Percentiles rank a stretch among this genome's conserved stretches.
These are phyloP conservation scores for Aspergillus cejpii DNA, from an alignment of 2,329 filamentous ascomycete species.

Conservation along the genomic window DNA sequence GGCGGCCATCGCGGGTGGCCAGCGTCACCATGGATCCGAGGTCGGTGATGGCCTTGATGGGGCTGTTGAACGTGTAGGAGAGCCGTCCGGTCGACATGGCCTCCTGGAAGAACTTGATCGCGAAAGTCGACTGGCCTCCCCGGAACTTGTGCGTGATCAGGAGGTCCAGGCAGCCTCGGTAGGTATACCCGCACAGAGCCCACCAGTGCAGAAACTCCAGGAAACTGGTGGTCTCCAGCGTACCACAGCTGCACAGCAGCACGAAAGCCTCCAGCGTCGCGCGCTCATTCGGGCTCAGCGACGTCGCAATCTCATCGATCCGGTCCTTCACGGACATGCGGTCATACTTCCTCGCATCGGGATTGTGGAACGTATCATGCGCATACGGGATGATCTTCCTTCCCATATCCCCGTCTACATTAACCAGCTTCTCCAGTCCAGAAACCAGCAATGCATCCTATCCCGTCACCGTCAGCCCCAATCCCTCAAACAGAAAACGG, in stretches of 20 bases:
- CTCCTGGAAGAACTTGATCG: slow-evolving; percentile 43
- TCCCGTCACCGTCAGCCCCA: background rate
- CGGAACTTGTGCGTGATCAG: slow-evolving; percentile 41
- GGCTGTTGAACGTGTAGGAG: slow-evolving; percentile 39
- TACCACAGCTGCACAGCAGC: slow-evolving; percentile 41
- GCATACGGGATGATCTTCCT: slow-evolving; percentile 39
- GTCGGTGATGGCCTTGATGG: slow-evolving; percentile 31
- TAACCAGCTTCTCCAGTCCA: slow-evolving; percentile 41
- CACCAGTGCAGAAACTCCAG: slow-evolving; percentile 48
- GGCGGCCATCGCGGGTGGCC: slow-evolving; percentile 27
- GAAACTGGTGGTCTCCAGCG: slow-evolving; percentile 41
- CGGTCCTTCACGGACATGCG: slow-evolving; percentile 41
- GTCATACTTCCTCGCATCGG: slow-evolving; percentile 35
- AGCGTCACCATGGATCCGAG: slow-evolving; percentile 28
- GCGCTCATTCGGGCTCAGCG: slow-evolving; percentile 40
- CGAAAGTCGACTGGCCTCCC: slow-evolving; percentile 43
- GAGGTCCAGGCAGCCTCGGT: slow-evolving; percentile 36
- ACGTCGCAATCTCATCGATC: slow-evolving; percentile 36
- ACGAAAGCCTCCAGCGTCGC: slow-evolving; percentile 39
- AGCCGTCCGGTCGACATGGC: slow-evolving; percentile 37
- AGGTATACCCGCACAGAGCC: slow-evolving; percentile 41
- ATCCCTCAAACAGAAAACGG: too few species aligned
- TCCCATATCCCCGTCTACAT: slow-evolving; percentile 42
- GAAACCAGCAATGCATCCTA: slow-evolving; percentile 32
- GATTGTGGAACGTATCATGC: slow-evolving; percentile 32